phyloP scores from a whole-genome alignment of 1,139 yeast genomes.

The Candida buenavistaensis region DNA sequence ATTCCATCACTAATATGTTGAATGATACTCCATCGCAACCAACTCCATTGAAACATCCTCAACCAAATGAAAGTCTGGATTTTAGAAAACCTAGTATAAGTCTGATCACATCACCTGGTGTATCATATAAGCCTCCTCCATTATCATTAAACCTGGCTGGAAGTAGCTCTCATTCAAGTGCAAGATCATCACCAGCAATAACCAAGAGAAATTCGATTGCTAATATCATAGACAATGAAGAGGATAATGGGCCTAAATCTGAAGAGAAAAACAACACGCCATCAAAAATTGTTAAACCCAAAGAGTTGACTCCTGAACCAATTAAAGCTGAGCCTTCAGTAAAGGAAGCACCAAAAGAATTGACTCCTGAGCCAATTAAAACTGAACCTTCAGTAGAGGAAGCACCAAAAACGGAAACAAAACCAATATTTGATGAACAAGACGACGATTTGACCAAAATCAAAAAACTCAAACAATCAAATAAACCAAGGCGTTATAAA shows the following conservation, averaged over 20 bases:
- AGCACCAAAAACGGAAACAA: background rate
- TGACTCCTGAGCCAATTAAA: slow-evolving; percentile 3
- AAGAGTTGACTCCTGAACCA: too few relatives aligned
- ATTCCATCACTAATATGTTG: slow-evolving; percentile 30
- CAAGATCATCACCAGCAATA: slow-evolving; percentile 10
- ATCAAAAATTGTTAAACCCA: too few relatives aligned
- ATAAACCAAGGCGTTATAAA: slow-evolving; percentile 63
- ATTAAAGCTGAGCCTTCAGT: slow-evolving; percentile 8
- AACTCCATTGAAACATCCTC: slow-evolving; percentile 8
- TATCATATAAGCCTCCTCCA: slow-evolving; percentile 6
- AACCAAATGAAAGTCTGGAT: slow-evolving; percentile 1
- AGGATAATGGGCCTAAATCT: slow-evolving; percentile 21
- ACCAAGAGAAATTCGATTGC: slow-evolving; percentile 43
- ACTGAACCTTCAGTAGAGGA: background rate
- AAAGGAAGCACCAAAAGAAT: slow-evolving; percentile 1
- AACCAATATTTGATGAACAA: slow-evolving; percentile 8
- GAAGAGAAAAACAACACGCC: too few relatives aligned
- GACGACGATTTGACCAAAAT: slow-evolving; percentile 24
- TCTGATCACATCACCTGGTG: slow-evolving; percentile 9
- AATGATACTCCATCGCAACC: slow-evolving; percentile 22
- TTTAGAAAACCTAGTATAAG: slow-evolving; percentile 12
- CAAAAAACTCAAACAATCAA: slow-evolving; percentile 19
- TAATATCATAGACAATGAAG: slow-evolving; percentile 38
- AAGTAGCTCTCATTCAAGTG: slow-evolving; percentile 8
- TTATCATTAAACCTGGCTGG: slow-evolving; percentile 2